These are phyloP conservation scores for Podospora fimiseda DNA, from an alignment of 495 filamentous ascomycete genomes.

Conservation along the genomic window DNA sequence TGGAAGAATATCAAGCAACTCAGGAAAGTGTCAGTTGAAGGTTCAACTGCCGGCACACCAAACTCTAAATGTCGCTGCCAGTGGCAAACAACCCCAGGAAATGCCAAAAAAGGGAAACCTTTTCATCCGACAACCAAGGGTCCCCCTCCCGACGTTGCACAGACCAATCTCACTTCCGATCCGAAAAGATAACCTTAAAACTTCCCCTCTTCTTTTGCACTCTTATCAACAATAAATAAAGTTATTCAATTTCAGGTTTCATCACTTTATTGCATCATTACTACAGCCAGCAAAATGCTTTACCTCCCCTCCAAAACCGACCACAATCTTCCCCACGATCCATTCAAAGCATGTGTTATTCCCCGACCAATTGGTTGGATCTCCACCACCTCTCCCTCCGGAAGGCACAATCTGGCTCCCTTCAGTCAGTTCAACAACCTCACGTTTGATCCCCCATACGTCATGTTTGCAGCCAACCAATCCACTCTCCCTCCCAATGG, in stretches of 20 bases:
- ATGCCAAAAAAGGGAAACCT: no score
- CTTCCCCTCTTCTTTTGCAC: neutral
- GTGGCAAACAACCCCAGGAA: no score
- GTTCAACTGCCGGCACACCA: no score
- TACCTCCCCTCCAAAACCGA: conserved; percentile 11
- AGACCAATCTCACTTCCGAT: no score
- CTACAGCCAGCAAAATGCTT: conserved; percentile 29
- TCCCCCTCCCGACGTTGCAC: no score
- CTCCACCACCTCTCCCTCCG: conserved; percentile 14
- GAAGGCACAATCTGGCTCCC: conserved; percentile 46
- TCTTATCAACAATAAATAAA: no score
- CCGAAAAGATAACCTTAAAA: no score
- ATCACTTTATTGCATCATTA: neutral
- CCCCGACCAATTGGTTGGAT: conserved; percentile 22
- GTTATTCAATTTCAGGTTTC: neutral
- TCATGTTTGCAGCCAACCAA: conserved; percentile 53
- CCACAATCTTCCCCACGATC: conserved; percentile 14
- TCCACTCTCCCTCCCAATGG: conserved; percentile 22
- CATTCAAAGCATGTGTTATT: conserved; percentile 19
- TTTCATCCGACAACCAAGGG: no score
- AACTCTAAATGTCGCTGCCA: no score
- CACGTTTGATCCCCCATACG: conserved; percentile 53
- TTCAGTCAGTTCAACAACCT: conserved; percentile 57
- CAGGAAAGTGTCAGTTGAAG: no score
- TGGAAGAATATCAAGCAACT: no score